Evolutionary conservation across 2,329 filamentous ascomycete genomes (phyloP), one percentile per base, ranked within the genome.

Genomic region (Aspergillus floridensis): DNA sequence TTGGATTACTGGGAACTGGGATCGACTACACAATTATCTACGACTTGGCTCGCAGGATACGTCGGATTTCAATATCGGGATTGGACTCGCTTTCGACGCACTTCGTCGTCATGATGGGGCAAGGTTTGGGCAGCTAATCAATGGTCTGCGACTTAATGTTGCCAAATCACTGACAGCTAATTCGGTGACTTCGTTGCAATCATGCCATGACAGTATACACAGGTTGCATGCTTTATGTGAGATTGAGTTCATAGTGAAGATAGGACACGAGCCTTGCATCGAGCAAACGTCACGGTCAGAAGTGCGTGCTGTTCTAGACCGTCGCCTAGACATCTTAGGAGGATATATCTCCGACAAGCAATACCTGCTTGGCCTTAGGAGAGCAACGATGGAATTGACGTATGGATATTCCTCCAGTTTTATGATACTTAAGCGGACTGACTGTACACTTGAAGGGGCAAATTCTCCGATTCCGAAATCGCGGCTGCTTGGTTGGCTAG

Each of bases 331-430:
- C 65, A 84, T 96, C 1, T 80, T 99, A 2, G 95, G 96, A 0
- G 91, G 92, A 1, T 96, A 95, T 68, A 88, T 93, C 41, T 86
- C 88, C 55, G 93, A 99, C 72, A 99, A 99, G 73, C 93, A 97
- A 72, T 98, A 96, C 71, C 77, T 99, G 10, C 81, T 99, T 29
- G 90, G 92, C 1, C 83, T 98, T 46, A 86, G 93, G 58, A 85
- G 95, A 66, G 93, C 95, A 24, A 86, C 89, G 1, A 96, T 99
- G 91, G 87, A 93, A 65, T 74, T 96, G 58, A 86, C 87, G 66
- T 72, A 48, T 56, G 57, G 59, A 26, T 38, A 19, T 22, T 52
- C 31, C 8, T 32, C 10, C 3, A 22, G 31, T 11, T 31, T 24
- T 35, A 16, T 46, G 10, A 24, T 26, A 44, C 41, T 60, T 29